Conservation (phyloP, 306 rosid species). For the Rosa lucieae region DNA sequence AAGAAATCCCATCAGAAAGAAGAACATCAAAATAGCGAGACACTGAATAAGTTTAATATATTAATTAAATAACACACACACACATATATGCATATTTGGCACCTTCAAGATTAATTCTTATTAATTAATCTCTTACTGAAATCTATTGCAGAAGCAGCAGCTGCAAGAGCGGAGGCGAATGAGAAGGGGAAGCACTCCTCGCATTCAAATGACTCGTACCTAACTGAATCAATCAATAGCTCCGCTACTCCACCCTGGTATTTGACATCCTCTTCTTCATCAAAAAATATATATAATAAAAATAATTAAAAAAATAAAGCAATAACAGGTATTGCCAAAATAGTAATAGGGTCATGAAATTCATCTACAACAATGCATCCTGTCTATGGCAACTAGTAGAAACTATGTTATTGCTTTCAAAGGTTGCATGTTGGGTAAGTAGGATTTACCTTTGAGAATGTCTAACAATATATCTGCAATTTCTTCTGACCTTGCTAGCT, state of each 20-base stretch:
- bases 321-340: conserved; percentile 12
- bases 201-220: conserved; percentile 14
- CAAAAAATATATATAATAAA: too few species aligned
- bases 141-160: conserved; percentile 19
- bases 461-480: neutral
- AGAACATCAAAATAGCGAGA: neutral
- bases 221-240: conserved; percentile 2
- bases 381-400: neutral
- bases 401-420: neutral
- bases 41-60: neutral
- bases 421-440: neutral
- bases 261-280: neutral
- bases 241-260: conserved; percentile 8
- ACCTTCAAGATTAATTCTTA: neutral
- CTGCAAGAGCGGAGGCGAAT: conserved; percentile 34
- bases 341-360: neutral
- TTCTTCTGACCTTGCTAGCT: neutral
- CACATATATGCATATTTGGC: neutral
- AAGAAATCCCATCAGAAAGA: neutral
- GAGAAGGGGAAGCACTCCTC: conserved; percentile 9
- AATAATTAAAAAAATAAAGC: neutral
- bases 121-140: neutral
- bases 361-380: neutral
- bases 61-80: neutral
- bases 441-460: neutral